Evolutionary conservation across 805 yeast genomes (phyloP).

Genomic region (Lachancea kluyveri): DNA sequence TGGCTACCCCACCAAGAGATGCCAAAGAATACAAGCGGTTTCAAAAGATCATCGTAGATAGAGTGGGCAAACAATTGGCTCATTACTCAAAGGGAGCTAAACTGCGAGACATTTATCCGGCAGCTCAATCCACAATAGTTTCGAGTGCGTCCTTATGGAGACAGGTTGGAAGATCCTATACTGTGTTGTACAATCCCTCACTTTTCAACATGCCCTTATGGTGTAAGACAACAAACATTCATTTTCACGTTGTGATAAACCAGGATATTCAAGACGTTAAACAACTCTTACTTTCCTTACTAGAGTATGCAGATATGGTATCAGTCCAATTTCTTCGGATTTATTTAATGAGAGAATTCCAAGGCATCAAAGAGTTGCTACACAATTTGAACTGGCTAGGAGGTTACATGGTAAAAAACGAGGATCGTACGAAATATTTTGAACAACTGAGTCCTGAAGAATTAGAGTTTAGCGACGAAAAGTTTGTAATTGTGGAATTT

Average conservation of each 20-base stretch:
- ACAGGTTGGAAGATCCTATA: conserved; percentile 19
- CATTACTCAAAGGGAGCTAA: neutral
- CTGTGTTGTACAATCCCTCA: conserved; percentile 20
- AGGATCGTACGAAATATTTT: conserved; percentile 14
- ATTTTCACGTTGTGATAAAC: conserved; percentile 20
- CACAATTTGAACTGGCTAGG: conserved; percentile 30
- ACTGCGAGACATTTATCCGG: neutral
- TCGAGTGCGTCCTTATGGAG: conserved; percentile 16
- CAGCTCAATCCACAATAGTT: neutral
- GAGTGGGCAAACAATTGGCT: conserved; percentile 10
- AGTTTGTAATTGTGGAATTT: conserved; percentile 25
- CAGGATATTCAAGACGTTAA: conserved; percentile 11
- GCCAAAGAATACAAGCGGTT: conserved; percentile 9
- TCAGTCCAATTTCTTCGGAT: conserved; percentile 17
- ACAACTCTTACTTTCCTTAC: conserved; percentile 23
- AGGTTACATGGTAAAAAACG: conserved; percentile 23
- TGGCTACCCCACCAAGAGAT: too few species aligned
- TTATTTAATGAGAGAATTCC: conserved; percentile 18
- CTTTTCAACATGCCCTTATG: conserved; percentile 21
- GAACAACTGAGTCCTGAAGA: conserved; percentile 10
- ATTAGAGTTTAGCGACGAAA: conserved; percentile 21
- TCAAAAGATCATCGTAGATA: conserved; percentile 12
- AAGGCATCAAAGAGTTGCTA: conserved; percentile 16
- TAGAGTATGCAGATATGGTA: conserved; percentile 21
- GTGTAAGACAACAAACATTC: conserved; percentile 17